Base-by-base conservation (phyloP, 192 early-diverging fungal species). In the Umbelopsis sp. region DNA sequence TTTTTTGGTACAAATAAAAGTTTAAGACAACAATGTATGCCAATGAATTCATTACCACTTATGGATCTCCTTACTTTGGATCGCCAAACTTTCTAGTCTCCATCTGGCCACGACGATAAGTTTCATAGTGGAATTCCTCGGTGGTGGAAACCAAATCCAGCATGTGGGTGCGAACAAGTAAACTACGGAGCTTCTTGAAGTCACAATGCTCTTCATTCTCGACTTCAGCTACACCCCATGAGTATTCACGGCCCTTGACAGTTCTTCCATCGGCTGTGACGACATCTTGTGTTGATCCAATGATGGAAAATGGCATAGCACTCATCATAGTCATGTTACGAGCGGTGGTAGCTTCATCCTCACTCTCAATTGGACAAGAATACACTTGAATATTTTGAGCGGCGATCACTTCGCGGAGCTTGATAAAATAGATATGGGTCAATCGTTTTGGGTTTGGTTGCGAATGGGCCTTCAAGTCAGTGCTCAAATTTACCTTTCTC, bases 161-260 rank as follows among this genome's bases (percentile, higher is more conserved):
- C 97, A 99, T 98, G 80, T 99, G 97, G 8, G 95, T 96, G 72
- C 93, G 87, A 74, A 93, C 82, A 22, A 94, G 78, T 87, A 95
- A 86, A 77, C 95, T 92, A 73, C 97, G 89, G 54, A 99, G 85
- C 75, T 95, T 94, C 54, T 92, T 89, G 77, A 99, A 99, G 73
- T 98, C 97, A 84, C 93, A 96, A 84, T 98, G 97, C 20, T 90
- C 89, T 79, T 96, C 93, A 78, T 96, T 94, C 73, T 99, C 97
- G 20, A 99, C 97, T 84, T 99, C 95, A 71, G 97, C 92, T 20
- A 96, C 86, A 45, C 96, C 96, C 93, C 94, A 98, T 24, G 95
- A 91, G 74, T 97, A 97, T 72, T 93, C 80, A 49, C 97, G 89
- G 22, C 96, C 97, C 29, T 94, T 89, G 36, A 99, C 96, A 17